These are phyloP conservation scores for Hibiscus syriacus DNA, from an alignment of 345 rosid species.

Conservation along the genomic window DNA sequence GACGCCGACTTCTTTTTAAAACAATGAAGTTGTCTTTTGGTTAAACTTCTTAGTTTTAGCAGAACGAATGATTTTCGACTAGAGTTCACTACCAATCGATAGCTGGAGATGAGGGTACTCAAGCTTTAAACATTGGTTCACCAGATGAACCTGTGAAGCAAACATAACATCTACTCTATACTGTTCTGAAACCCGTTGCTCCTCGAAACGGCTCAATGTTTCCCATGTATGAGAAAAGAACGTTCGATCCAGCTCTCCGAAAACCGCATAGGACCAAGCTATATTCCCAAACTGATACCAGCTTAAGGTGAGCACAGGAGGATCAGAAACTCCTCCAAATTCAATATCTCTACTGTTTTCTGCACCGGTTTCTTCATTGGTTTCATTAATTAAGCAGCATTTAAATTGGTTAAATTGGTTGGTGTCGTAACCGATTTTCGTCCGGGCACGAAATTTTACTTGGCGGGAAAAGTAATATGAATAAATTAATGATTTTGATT, in stretches of 20 bases:
- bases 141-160: constrained; percentile 86
- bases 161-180: constrained; percentile 79
- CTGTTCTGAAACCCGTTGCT: constrained; percentile 83
- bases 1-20: constrained; percentile 82
- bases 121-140: constrained; percentile 73
- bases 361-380: constrained; percentile 10
- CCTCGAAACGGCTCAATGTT: constrained; percentile 45
- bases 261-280: constrained; percentile 97
- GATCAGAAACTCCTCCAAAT: constrained; percentile 19
- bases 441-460: no score
- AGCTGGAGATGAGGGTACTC: constrained; percentile 70
- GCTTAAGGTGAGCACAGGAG: constrained; percentile 50
- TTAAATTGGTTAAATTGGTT: constrained; percentile 49
- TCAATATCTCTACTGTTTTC: constrained; percentile 22
- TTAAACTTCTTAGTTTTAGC: constrained; percentile 82
- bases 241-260: constrained; percentile 51
- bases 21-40: constrained; percentile 76
- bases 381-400: constrained; percentile 31
- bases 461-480: no score
- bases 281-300: constrained; percentile 85
- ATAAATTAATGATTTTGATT: no score
- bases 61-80: constrained; percentile 54
- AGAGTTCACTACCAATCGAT: constrained; percentile 43
- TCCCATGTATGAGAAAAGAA: constrained; percentile 74
- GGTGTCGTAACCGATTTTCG: no score